phyloP scores from a whole-genome alignment of 345 rosid genomes.

The Clarkia xantiana region DNA sequence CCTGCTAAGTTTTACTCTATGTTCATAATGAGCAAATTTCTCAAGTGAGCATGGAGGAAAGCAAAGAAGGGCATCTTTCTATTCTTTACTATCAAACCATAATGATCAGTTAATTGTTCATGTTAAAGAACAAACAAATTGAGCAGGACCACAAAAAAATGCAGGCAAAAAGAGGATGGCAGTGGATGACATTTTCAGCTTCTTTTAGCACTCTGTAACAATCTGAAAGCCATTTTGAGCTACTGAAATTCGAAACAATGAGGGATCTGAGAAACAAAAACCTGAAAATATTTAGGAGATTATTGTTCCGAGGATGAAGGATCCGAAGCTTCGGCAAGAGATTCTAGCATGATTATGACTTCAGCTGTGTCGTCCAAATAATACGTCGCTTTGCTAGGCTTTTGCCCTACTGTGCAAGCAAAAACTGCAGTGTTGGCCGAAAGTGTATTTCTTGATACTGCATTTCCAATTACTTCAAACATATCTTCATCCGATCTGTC shows the following conservation, averaged over 20 bases:
- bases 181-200: no score
- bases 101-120: neutral
- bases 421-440: constrained; percentile 25
- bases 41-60: neutral
- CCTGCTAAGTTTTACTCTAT: no score
- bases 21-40: no score
- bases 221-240: no score
- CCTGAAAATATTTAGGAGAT: neutral
- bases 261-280: no score
- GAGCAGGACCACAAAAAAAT: no score
- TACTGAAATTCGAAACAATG: no score
- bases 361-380: constrained; percentile 37
- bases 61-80: neutral
- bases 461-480: constrained; percentile 35
- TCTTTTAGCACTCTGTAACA: no score
- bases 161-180: no score
- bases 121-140: no score
- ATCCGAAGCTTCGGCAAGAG: constrained; percentile 20
- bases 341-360: constrained; percentile 34
- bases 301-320: constrained; percentile 5
- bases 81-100: constrained; percentile 1
- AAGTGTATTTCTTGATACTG: constrained; percentile 14
- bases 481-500: constrained; percentile 55
- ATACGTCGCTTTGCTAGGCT: constrained; percentile 47
- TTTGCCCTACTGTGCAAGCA: constrained; percentile 45